Percentiles rank a stretch among this genome's conserved stretches.
Evolutionary conservation across 2,329 filamentous ascomycete species (phyloP).

Genomic region (Scedosporium apiospermum): DNA sequence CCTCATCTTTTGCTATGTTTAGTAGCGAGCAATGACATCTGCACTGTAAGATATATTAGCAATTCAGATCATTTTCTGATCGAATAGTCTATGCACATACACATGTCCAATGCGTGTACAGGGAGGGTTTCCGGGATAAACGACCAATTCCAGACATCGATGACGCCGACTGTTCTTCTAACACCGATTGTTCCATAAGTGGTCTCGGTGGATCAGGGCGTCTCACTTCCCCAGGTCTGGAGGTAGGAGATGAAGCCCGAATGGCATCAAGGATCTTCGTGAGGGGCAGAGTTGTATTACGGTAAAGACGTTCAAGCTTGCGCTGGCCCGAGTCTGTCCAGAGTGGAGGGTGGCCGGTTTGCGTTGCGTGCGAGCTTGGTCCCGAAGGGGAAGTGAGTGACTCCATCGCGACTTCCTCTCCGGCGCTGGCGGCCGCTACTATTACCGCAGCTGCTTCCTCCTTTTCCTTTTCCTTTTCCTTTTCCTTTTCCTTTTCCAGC

Average conservation of each 20-base stretch:
- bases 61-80: no score
- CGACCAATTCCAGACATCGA: no score
- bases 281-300: conserved; percentile 44
- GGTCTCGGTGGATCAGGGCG: neutral
- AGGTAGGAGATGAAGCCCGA: conserved; percentile 28
- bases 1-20: no score
- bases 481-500: conserved; percentile 20
- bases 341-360: conserved; percentile 42
- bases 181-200: no score
- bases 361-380: conserved; percentile 17
- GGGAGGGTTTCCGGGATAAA: no score
- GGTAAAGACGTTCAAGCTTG: conserved; percentile 44
- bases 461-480: conserved; percentile 16
- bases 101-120: no score
- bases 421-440: conserved; percentile 15
- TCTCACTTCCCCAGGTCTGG: conserved; percentile 35
- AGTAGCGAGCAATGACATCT: no score
- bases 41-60: no score
- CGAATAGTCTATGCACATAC: no score
- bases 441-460: conserved; percentile 27
- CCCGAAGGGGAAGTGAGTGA: conserved; percentile 16
- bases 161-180: no score
- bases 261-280: conserved; percentile 39
- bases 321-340: conserved; percentile 45
- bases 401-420: neutral